Conservation (phyloP, 1,284 basidiomycete genomes). For the Ganoderma sinense region DNA sequence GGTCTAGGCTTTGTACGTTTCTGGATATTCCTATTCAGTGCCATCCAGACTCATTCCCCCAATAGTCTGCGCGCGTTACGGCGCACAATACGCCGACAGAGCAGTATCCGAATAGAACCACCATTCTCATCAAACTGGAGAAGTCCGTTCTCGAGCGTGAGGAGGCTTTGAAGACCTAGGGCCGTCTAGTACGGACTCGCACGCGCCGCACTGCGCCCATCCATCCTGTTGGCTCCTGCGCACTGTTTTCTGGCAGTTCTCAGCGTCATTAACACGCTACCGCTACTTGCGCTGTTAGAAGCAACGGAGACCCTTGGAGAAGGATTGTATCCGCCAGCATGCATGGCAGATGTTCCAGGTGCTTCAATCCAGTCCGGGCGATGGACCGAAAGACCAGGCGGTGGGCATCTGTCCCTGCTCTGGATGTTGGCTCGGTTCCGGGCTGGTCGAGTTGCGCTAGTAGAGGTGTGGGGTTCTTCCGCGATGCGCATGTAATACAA, state of each 20-base stretch:
- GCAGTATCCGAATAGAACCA: slow-evolving; percentile 84
- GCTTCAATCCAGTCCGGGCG: neutral
- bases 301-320: neutral
- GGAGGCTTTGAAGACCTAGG: slow-evolving; percentile 68
- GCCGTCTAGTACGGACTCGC: neutral
- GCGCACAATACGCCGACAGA: slow-evolving; percentile 92
- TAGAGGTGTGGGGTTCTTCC: neutral
- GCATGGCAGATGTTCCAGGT: neutral
- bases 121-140: slow-evolving; percentile 95
- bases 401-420: neutral
- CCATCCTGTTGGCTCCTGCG: neutral
- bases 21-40: slow-evolving; percentile 9
- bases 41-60: slow-evolving; percentile 1
- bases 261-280: neutral
- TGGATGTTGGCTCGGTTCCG: neutral
- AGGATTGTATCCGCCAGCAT: neutral
- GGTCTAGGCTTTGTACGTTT: slow-evolving; percentile 91
- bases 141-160: slow-evolving; percentile 90
- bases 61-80: slow-evolving; percentile 94
- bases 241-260: neutral
- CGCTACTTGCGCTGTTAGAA: neutral
- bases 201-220: neutral
- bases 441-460: neutral
- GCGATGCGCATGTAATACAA: neutral
- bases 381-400: neutral